These are phyloP conservation scores for Cryptosporidium ubiquitum DNA, from an alignment of 169 alveolate species.

Conservation along the genomic window DNA sequence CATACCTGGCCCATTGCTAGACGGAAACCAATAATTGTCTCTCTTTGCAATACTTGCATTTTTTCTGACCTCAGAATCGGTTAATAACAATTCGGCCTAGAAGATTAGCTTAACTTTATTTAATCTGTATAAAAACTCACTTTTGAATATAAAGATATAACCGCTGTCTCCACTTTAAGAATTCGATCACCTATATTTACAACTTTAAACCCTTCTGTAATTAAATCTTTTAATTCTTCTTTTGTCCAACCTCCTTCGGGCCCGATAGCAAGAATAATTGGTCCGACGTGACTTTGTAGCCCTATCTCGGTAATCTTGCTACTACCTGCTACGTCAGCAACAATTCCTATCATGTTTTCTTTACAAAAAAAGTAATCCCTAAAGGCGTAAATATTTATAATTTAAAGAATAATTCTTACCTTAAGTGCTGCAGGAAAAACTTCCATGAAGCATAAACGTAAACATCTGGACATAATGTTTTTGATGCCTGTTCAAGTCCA, in stretches of 20 bases:
- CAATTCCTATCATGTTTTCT: constrained; percentile 45
- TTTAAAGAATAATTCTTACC: constrained; percentile 2
- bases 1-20: constrained; percentile 44
- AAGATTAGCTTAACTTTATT: not conserved
- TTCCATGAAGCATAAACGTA: constrained; percentile 67
- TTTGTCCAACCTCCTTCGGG: constrained; percentile 86
- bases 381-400: not conserved
- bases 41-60: constrained; percentile 10
- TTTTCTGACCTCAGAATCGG: constrained; percentile 32
- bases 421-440: constrained; percentile 19
- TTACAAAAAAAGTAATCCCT: constrained; percentile 10
- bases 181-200: constrained; percentile 41
- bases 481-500: constrained; percentile 68
- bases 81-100: constrained; percentile 50
- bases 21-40: constrained; percentile 19
- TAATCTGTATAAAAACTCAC: not conserved
- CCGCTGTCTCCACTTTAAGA: constrained; percentile 55
- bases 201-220: constrained; percentile 18
- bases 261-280: constrained; percentile 82
- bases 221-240: constrained; percentile 74
- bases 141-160: constrained; percentile 41
- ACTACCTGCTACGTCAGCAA: constrained; percentile 40
- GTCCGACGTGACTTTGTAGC: constrained; percentile 74
- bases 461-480: constrained; percentile 53
- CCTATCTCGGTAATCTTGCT: constrained; percentile 40